Evolutionary conservation across 306 rosid species (phyloP).

Genomic region (Corylus heterophylla): DNA sequence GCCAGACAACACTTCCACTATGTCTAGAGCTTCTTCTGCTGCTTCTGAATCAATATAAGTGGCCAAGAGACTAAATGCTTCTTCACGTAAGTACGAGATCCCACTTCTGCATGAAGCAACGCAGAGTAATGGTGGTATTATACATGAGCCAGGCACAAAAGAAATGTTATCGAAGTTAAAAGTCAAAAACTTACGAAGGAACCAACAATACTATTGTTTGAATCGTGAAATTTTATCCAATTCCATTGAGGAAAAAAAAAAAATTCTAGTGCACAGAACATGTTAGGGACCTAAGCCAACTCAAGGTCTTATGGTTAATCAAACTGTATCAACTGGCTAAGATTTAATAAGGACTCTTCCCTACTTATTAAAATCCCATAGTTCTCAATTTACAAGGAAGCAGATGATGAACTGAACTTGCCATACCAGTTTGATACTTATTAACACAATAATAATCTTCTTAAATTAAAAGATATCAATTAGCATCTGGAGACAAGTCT

Average conservation of each 20-base stretch:
- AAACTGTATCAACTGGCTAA: not conserved
- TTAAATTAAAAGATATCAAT: not conserved
- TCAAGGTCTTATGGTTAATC: conserved; percentile 7
- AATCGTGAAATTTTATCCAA: not conserved
- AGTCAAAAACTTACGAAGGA: not conserved
- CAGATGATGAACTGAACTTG: not conserved
- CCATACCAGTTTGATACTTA: not conserved
- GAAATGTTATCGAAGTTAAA: conserved; percentile 12
- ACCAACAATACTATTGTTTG: not conserved
- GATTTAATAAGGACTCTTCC: not conserved
- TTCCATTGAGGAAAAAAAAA: not conserved
- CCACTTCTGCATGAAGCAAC: conserved; percentile 51
- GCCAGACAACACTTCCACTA: conserved; percentile 67
- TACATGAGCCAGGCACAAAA: conserved; percentile 8
- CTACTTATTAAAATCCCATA: too few relatives aligned
- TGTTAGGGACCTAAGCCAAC: not conserved
- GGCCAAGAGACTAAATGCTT: conserved; percentile 47
- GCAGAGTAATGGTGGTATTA: conserved; percentile 13
- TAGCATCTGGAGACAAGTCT: not conserved
- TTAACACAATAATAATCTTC: not conserved
- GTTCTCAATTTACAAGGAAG: not conserved
- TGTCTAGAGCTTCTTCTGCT: conserved; percentile 57
- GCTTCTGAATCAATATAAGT: conserved; percentile 61
- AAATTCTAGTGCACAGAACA: not conserved
- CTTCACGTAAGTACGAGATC: conserved; percentile 39